Percentiles rank a stretch among this genome's conserved stretches.
These are phyloP conservation scores for Coelastrella sp. DNA, from an alignment of 139 green algal genomes.

Conservation along the genomic window DNA sequence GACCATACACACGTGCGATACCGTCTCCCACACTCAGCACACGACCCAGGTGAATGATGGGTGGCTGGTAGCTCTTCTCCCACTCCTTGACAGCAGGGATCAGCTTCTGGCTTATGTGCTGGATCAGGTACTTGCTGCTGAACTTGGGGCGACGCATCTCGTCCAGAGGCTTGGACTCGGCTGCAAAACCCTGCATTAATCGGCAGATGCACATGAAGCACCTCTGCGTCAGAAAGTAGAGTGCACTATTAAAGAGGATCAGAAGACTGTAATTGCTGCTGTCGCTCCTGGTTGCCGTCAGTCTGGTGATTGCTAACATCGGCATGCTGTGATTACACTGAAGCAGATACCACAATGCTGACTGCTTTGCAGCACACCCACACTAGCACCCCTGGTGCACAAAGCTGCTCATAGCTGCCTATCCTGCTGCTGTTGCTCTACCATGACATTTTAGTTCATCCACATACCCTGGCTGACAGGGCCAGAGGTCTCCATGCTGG, in stretches of 20 bases:
- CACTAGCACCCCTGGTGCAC: conserved; percentile 3
- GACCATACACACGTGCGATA: conserved; percentile 81
- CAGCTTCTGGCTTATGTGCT: conserved; percentile 71
- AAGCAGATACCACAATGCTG: too few relatives aligned
- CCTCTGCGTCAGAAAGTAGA: too few relatives aligned
- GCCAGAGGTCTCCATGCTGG: conserved; percentile 9
- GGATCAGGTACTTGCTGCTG: conserved; percentile 75
- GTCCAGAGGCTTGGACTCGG: conserved; percentile 61
- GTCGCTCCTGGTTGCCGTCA: too few relatives aligned
- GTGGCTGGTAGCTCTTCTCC: conserved; percentile 75
- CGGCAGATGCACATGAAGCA: not conserved
- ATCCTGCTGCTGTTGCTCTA: not conserved
- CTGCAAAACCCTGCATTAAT: conserved; percentile 44
- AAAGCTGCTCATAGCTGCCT: too few relatives aligned
- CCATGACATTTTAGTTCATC: not conserved
- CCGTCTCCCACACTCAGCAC: conserved; percentile 93
- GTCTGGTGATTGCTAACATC: too few relatives aligned
- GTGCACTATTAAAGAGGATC: too few relatives aligned
- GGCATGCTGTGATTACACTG: too few relatives aligned
- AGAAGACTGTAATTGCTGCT: not conserved
- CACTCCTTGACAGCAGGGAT: conserved; percentile 71
- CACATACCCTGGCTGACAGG: conserved; percentile 15
- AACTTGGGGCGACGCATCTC: conserved; percentile 76
- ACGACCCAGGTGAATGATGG: conserved; percentile 80
- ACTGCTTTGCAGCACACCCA: too few relatives aligned